A percentile compares a stretch with the other conserved stretches of the same genome.
Evolutionary conservation across 2,329 filamentous ascomycete species (phyloP).

Genomic region (Phoma herbarum): DNA sequence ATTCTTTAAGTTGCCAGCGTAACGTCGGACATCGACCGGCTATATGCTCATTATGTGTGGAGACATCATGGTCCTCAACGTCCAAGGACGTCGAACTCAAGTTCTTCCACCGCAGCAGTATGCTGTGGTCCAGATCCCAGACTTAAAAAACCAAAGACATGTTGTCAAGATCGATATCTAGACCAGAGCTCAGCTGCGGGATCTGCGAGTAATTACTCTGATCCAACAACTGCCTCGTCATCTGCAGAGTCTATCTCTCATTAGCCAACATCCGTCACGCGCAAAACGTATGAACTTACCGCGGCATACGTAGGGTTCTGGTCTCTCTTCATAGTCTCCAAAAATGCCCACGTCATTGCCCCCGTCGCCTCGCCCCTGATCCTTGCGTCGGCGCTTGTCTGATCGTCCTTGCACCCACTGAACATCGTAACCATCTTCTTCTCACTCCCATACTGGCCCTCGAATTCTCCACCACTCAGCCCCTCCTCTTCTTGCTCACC

Average conservation of each 20-base stretch:
- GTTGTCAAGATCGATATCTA: slow-evolving; percentile 54
- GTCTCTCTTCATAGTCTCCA: slow-evolving; percentile 54
- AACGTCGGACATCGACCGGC: neutral
- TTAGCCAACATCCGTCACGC: slow-evolving; percentile 17
- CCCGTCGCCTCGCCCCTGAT: slow-evolving; percentile 57
- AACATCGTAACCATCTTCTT: slow-evolving; percentile 62
- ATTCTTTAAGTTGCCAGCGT: neutral
- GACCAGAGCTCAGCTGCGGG: slow-evolving; percentile 55
- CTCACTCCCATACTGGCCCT: slow-evolving; percentile 57
- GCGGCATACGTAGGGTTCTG: slow-evolving; percentile 52
- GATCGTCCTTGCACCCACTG: slow-evolving; percentile 60
- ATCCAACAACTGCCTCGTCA: slow-evolving; percentile 51
- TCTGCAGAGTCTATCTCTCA: slow-evolving; percentile 45
- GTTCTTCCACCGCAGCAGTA: neutral
- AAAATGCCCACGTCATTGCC: slow-evolving; percentile 60
- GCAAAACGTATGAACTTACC: slow-evolving; percentile 29
- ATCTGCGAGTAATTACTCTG: slow-evolving; percentile 55
- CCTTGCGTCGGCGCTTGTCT: slow-evolving; percentile 60
- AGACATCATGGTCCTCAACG: neutral
- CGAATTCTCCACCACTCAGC: slow-evolving; percentile 48
- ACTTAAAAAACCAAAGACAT: slow-evolving; percentile 39
- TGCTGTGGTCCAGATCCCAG: neutral
- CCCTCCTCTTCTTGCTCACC: slow-evolving; percentile 58
- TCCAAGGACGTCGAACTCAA: neutral
- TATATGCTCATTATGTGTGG: neutral